phyloP scores from a whole-genome alignment of 2,329 filamentous ascomycete species.

The Claviceps maximensis region DNA sequence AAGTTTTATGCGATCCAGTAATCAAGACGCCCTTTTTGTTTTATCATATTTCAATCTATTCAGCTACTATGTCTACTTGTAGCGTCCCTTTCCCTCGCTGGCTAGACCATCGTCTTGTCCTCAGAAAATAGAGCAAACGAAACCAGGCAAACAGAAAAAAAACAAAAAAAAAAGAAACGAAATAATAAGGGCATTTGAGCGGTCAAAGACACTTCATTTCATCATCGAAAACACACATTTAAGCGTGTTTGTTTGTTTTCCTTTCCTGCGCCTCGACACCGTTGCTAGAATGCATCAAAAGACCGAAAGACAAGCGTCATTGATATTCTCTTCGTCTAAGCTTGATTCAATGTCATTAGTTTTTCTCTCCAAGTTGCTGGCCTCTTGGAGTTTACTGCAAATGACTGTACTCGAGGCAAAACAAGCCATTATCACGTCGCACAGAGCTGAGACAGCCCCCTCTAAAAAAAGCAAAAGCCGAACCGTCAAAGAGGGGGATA shows the following conservation, averaged over 20 bases:
- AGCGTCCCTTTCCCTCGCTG: no score
- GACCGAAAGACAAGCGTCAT: not conserved
- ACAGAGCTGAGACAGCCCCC: no score
- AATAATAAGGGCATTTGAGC: not conserved
- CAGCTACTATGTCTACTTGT: not conserved
- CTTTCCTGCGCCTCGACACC: slow-evolving; percentile 5
- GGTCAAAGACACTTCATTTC: not conserved
- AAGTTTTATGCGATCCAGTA: not conserved
- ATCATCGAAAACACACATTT: not conserved
- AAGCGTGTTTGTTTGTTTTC: not conserved
- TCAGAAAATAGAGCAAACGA: not conserved
- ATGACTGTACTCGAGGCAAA: not conserved
- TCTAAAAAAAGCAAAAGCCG: no score
- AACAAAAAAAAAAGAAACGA: not conserved
- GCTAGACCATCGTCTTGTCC: no score
- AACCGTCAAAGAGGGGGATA: not conserved
- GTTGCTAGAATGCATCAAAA: slow-evolving; percentile 1
- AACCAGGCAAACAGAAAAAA: no score
- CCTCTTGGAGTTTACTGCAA: not conserved
- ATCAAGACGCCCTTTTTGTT: not conserved
- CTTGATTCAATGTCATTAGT: not conserved
- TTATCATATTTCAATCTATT: no score
- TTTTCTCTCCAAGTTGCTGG: not conserved
- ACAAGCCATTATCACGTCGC: not conserved
- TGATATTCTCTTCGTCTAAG: not conserved